Conservation (phyloP, 495 filamentous ascomycete genomes). For the Lasiosphaeria hispida region DNA sequence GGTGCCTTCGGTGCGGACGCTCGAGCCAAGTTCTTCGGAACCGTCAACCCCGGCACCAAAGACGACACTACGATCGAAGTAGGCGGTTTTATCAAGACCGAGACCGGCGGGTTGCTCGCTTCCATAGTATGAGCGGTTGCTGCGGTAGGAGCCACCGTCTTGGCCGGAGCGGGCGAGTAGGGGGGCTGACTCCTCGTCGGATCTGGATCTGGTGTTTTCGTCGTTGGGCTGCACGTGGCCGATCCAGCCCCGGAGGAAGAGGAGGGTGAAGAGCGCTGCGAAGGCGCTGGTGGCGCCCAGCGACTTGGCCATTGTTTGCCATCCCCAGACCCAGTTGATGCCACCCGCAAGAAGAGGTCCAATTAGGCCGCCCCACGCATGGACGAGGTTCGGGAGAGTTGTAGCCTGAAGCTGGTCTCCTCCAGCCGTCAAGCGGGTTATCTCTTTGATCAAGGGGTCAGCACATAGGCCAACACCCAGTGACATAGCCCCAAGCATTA, state of each 20-base stretch:
- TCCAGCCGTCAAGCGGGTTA: constrained; percentile 8
- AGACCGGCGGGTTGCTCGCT: no score
- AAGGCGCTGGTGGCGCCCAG: constrained; percentile 16
- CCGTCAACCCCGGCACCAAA: background rate
- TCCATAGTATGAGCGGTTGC: background rate
- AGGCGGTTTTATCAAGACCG: background rate
- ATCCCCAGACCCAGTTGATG: constrained; percentile 21
- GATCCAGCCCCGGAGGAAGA: constrained; percentile 32
- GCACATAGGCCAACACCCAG: constrained; percentile 24
- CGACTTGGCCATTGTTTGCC: constrained; percentile 21
- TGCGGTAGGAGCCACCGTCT: background rate
- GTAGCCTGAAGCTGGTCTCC: background rate
- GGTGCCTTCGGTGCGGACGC: constrained; percentile 4
- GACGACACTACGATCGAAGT: background rate
- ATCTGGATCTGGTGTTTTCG: background rate
- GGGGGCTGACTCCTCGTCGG: constrained; percentile 29
- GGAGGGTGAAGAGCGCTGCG: constrained; percentile 17
- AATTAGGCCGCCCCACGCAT: constrained; percentile 29
- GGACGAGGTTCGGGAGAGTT: constrained; percentile 21
- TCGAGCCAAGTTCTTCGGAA: constrained; percentile 7
- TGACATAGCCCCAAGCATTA: constrained; percentile 23
- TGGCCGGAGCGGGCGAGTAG: constrained; percentile 11
- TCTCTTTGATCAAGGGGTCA: constrained; percentile 26
- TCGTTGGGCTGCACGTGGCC: constrained; percentile 2
- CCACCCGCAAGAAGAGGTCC: constrained; percentile 27